Percentiles rank a stretch among this genome's conserved stretches.
Evolutionary conservation across 371 early-diverging fungal species (phyloP).

Genomic region (Mucor velutinosus): DNA sequence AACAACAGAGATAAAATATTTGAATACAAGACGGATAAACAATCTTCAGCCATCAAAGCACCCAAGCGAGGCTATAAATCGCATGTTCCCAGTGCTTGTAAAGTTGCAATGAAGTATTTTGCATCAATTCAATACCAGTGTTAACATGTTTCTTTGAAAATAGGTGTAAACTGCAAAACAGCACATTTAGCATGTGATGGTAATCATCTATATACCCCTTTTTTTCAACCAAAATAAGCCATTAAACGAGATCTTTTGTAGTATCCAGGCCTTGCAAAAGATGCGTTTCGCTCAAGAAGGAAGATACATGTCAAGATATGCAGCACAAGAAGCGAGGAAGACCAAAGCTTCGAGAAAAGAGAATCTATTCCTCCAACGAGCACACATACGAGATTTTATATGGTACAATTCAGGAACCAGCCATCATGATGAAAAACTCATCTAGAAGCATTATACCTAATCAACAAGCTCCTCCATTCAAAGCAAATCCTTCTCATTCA

Average conservation of each 20-base stretch:
- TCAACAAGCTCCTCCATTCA: slow-evolving; percentile 10
- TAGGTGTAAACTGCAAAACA: slow-evolving; percentile 48
- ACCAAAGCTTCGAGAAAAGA: slow-evolving; percentile 69
- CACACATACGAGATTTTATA: slow-evolving; percentile 26
- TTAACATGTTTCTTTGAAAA: background rate
- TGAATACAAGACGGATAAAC: background rate
- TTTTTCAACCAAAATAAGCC: background rate
- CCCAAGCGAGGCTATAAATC: slow-evolving; percentile 30
- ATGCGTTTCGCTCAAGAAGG: slow-evolving; percentile 72
- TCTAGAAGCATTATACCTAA: slow-evolving; percentile 8
- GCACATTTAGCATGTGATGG: slow-evolving; percentile 58
- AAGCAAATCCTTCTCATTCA: background rate
- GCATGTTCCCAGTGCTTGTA: slow-evolving; percentile 43
- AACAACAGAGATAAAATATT: background rate
- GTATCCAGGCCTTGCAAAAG: slow-evolving; percentile 77
- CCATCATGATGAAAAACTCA: slow-evolving; percentile 12
- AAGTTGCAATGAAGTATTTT: background rate
- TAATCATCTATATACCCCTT: slow-evolving; percentile 13
- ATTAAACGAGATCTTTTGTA: slow-evolving; percentile 12
- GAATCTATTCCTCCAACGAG: slow-evolving; percentile 16
- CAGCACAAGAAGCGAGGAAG: slow-evolving; percentile 83
- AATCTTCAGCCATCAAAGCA: slow-evolving; percentile 10
- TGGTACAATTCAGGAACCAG: slow-evolving; percentile 25
- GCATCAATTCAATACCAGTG: background rate
- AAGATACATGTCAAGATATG: slow-evolving; percentile 77